Base-by-base conservation (phyloP, 2,329 filamentous ascomycete species). In the Diaporthe amygdali region DNA sequence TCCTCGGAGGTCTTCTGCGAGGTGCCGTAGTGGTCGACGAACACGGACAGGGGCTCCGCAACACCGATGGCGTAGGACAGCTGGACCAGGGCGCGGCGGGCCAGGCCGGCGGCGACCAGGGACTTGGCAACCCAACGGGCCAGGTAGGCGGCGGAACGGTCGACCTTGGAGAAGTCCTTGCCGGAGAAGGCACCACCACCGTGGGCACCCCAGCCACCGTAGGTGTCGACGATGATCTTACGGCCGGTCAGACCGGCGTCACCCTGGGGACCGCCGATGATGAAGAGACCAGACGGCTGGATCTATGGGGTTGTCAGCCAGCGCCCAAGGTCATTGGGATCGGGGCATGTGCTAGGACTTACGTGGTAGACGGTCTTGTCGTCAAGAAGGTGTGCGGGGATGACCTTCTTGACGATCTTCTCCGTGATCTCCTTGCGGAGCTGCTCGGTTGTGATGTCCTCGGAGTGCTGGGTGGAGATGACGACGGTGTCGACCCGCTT, bases 161-260 rank as follows among this genome's bases (percentile, higher is more conserved):
- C 96, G 86, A 99, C 96, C 91, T 99, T 99, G 90, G 95, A 98
- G 92, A 98, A 99, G 85, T 99, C 96, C 93, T 99, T 99, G 81
- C 96, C 96, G 80, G 96, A 98, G 93, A 99, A 99, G 84, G 96
- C 96, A 93, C 96, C 96, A 89, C 96, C 96, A 90, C 96, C 96
- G 90, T 99, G 96, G 79, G 96, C 96, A 88, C 96, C 96, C 96
- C 96, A 98, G 81, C 96, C 96, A 89, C 96, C 96, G 88, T 99
- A 99, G 84, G 96, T 98, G 88, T 99, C 96, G 83, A 99, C 96
- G 77, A 98, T 92, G 91, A 99, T 99, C 92, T 99, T 99, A 82
- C 96, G 95, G 84, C 96, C 96, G 76, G 96, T 99, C 76, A 99
- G 90, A 91, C 96, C 96, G 80, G 96, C 96, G 80, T 99, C 96